Evolutionary conservation across 148 eudicot genomes (phyloP).

Genomic region (Vaccinium corymbosum): DNA sequence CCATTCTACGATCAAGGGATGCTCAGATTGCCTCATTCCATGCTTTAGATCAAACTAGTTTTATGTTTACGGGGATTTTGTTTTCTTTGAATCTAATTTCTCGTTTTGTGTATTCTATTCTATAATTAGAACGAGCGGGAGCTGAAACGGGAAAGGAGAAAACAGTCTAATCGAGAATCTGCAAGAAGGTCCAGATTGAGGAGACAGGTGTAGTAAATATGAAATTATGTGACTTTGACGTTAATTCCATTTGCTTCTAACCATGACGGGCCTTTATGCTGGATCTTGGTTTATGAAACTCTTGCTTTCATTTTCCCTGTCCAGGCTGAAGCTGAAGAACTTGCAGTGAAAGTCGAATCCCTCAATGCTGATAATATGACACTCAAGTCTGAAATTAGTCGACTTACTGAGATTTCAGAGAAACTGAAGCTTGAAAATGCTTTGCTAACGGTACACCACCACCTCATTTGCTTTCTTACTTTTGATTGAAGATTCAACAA

Average conservation of each 20-base stretch:
- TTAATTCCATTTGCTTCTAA: neutral
- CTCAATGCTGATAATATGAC: conserved; percentile 65
- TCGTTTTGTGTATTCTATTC: neutral
- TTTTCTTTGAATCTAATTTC: conserved; percentile 1
- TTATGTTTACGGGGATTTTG: neutral
- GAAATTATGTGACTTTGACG: neutral
- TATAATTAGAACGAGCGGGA: conserved; percentile 65
- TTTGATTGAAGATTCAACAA: neutral
- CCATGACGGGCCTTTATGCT: neutral
- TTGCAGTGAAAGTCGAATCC: conserved; percentile 39
- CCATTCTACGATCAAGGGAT: neutral
- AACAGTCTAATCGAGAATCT: conserved; percentile 94
- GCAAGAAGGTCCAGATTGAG: conserved; percentile 94
- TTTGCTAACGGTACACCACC: conserved; percentile 48
- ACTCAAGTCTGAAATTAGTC: conserved; percentile 67
- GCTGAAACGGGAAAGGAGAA: conserved; percentile 84
- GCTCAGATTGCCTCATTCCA: neutral
- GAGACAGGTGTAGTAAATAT: conserved; percentile 57
- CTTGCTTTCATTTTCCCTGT: conserved; percentile 1
- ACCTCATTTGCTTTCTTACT: neutral
- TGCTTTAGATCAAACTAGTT: neutral
- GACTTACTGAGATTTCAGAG: conserved; percentile 54
- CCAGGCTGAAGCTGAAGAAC: conserved; percentile 95
- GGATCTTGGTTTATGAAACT: neutral
- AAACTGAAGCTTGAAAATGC: conserved; percentile 72